Percentiles rank a stretch among this genome's conserved stretches.
Evolutionary conservation across 2,329 filamentous ascomycete species (phyloP).

Genomic region (Pyrenochaeta sp.): DNA sequence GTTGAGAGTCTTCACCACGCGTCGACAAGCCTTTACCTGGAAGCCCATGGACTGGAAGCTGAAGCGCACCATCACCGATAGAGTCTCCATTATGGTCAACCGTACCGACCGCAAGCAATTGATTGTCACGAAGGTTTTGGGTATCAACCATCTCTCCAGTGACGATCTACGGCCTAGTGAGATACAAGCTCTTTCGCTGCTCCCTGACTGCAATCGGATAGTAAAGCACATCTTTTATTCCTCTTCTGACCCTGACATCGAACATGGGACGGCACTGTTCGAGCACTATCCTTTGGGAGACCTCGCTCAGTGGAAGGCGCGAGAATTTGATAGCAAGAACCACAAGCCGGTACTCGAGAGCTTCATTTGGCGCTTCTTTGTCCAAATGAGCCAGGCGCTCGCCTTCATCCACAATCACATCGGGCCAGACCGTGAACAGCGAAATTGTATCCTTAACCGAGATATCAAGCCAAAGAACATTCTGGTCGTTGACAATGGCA

Average conservation of each 20-base stretch:
- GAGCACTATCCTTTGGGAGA: conserved; percentile 32
- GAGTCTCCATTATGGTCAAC: conserved; percentile 14
- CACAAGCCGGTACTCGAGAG: conserved; percentile 33
- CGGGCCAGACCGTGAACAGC: conserved; percentile 9
- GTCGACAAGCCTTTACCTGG: conserved; percentile 8
- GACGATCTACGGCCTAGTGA: conserved; percentile 19
- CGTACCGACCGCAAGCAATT: conserved; percentile 7
- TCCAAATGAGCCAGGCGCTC: conserved; percentile 39
- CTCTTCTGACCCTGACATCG: conserved; percentile 8
- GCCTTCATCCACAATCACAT: conserved; percentile 33
- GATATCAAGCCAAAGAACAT: conserved; percentile 45
- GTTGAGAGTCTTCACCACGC: background rate
- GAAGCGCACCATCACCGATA: background rate
- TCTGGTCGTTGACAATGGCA: conserved; percentile 30
- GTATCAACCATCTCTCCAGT: background rate
- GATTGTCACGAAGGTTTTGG: conserved; percentile 30
- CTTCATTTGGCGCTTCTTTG: conserved; percentile 38
- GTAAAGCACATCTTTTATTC: conserved; percentile 21
- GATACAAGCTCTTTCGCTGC: conserved; percentile 11
- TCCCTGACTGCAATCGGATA: conserved; percentile 31
- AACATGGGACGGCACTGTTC: conserved; percentile 26
- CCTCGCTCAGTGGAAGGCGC: conserved; percentile 25
- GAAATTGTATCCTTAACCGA: conserved; percentile 19
- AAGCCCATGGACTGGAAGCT: conserved; percentile 15
- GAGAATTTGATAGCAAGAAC: conserved; percentile 19